Base-by-base conservation (phyloP, 768 basidiomycete species). In the Lentinula detonsa region DNA sequence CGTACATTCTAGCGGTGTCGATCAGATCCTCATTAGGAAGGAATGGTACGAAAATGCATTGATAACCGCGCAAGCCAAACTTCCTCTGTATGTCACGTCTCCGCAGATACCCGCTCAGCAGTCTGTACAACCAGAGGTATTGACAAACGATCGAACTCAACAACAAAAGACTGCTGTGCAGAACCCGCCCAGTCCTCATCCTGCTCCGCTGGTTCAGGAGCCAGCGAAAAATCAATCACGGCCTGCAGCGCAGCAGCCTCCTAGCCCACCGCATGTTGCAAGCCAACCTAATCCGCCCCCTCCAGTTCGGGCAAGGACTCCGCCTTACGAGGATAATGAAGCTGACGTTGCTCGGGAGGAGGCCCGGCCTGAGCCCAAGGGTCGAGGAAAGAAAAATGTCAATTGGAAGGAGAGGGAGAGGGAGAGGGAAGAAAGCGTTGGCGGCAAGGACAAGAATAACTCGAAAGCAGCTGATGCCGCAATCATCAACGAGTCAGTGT, bases 1-100 rank as follows among this genome's bases (percentile, higher is more conserved):
- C 2, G 91, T 94, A n/a, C 92, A 93, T 69, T 86, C 89, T 16
- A 84, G 82, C n/a, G 92, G 92, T 40, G 92, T 94, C 13, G 92
- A 94, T 68, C 92, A 94, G 68, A 85, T 94, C 33, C 81, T 94
- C 57, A 87, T 94, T 65, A 84, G 89, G 64, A 90, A 85, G 71
- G 92, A 94, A 68, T 91, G 90, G 89, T 91, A 83, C 65, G 89
- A 92, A 64, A 68, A 76, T n/a, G 91, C 90, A 0, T 72, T 90
- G 39, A 68, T 75, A 6, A 72, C 77, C 16, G 77, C 86, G 5
- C 71, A 74, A 9, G 78, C 84, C 64, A 92, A 90, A 68, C 84
- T 87, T 73, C 91, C 91, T 16, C 42, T 75, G 28, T 77, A 80
- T 65, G 53, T 66, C 18, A 64, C 75, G 23, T 74, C 79, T 4